phyloP scores from a whole-genome alignment of 106 monocot species.

The Phalaenopsis aphrodite region DNA sequence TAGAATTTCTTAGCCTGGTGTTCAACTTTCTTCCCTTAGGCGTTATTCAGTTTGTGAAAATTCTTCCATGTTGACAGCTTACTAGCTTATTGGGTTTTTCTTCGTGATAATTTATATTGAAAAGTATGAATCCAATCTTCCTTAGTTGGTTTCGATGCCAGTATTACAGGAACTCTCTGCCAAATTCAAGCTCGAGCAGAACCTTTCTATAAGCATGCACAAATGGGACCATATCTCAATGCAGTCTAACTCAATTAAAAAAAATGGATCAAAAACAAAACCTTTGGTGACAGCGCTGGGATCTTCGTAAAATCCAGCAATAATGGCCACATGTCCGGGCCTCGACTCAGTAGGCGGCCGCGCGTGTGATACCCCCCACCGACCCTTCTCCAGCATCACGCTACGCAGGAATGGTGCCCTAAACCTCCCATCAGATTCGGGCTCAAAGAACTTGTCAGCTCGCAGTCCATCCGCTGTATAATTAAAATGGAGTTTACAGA shows the following conservation, averaged over 20 bases:
- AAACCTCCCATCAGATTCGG: conserved; percentile 50
- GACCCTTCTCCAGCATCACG: conserved; percentile 59
- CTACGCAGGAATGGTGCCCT: conserved; percentile 72
- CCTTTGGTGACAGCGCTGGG: conserved; percentile 92
- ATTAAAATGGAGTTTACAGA: not conserved
- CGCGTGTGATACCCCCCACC: conserved; percentile 91
- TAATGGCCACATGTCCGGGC: conserved; percentile 78
- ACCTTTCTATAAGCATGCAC: not conserved
- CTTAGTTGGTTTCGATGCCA: too few relatives aligned
- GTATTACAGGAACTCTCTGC: not conserved
- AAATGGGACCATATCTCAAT: not conserved
- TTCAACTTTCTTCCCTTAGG: too few relatives aligned
- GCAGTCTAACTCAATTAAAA: not conserved
- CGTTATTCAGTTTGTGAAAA: too few relatives aligned
- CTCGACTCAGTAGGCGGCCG: conserved; percentile 92
- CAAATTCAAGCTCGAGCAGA: conserved; percentile 1
- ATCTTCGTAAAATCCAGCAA: conserved; percentile 93
- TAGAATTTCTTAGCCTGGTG: too few relatives aligned
- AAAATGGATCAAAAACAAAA: not conserved
- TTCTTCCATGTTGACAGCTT: too few relatives aligned
- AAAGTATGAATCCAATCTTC: too few relatives aligned
- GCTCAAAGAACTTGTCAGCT: conserved; percentile 88
- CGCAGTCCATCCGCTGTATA: conserved; percentile 75
- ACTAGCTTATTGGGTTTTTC: too few relatives aligned
- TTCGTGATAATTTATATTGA: too few relatives aligned